Evolutionary conservation across 306 rosid species (phyloP).

Genomic region (Echinosophora koreensis): DNA sequence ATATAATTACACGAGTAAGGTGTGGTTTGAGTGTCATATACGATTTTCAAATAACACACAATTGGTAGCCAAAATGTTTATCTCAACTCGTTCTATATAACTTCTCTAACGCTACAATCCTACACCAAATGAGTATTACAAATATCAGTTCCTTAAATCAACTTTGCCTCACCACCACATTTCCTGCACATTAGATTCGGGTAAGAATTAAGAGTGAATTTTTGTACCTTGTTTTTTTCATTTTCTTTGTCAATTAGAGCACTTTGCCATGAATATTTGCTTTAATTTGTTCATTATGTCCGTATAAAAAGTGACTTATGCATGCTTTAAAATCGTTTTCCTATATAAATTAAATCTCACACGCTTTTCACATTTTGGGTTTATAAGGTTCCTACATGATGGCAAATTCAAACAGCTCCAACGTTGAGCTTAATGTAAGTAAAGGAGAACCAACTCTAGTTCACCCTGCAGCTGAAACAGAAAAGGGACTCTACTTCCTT

Average conservation of each 20-base stretch:
- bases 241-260: not conserved
- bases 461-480: slow-evolving; percentile 65
- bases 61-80: not conserved
- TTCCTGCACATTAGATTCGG: slow-evolving; percentile 26
- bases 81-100: slow-evolving; percentile 51
- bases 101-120: slow-evolving; percentile 28
- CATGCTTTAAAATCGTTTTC: slow-evolving; percentile 1
- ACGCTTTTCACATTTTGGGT: not conserved
- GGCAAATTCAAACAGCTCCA: slow-evolving; percentile 42
- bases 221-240: not conserved
- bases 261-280: not conserved
- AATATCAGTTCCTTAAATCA: slow-evolving; percentile 19
- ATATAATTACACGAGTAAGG: too few species aligned
- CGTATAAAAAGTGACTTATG: not conserved
- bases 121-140: not conserved
- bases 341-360: not conserved
- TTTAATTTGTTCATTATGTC: not conserved
- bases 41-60: too few species aligned
- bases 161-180: not conserved
- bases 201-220: not conserved
- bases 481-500: slow-evolving; percentile 64
- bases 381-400: slow-evolving; percentile 39
- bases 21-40: too few species aligned
- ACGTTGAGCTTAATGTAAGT: slow-evolving; percentile 51
- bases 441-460: slow-evolving; percentile 66